phyloP scores from a whole-genome alignment of 2,329 filamentous ascomycete species.

The Cladobotryum mycophilum region DNA sequence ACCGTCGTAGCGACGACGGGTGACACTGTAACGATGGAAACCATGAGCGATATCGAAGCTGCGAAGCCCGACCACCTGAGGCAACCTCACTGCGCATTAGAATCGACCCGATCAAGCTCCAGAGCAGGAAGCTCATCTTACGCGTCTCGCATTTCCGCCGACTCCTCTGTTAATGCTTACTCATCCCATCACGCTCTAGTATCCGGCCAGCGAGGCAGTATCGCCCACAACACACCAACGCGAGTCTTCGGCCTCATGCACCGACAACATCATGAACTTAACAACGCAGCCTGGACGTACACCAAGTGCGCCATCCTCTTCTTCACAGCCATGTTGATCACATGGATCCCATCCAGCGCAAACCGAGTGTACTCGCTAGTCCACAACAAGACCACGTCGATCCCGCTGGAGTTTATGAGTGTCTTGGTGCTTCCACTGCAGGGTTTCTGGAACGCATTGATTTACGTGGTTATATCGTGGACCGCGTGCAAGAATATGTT shows the following conservation, averaged over 20 bases:
- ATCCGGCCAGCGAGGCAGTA: slow-evolving; percentile 27
- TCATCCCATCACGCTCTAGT: slow-evolving; percentile 4
- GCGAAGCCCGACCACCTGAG: background rate
- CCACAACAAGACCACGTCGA: slow-evolving; percentile 41
- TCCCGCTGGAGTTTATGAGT: slow-evolving; percentile 57
- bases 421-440: slow-evolving; percentile 69
- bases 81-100: too few relatives aligned
- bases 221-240: background rate
- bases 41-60: background rate
- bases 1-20: slow-evolving; percentile 46
- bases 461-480: slow-evolving; percentile 62
- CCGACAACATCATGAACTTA: slow-evolving; percentile 37
- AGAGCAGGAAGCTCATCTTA: too few relatives aligned
- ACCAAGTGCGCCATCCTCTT: slow-evolving; percentile 60
- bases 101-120: too few relatives aligned
- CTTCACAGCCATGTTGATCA: slow-evolving; percentile 58
- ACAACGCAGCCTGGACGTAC: slow-evolving; percentile 56
- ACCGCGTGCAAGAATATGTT: slow-evolving; percentile 40
- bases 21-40: slow-evolving; percentile 41
- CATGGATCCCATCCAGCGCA: slow-evolving; percentile 65
- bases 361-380: slow-evolving; percentile 64
- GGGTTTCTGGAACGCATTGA: slow-evolving; percentile 70
- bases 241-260: slow-evolving; percentile 9
- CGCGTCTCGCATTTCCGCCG: background rate
- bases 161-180: background rate